Evolutionary conservation across 371 early-diverging fungal species (phyloP).

Genomic region (Encephalitozoon cuniculi): DNA sequence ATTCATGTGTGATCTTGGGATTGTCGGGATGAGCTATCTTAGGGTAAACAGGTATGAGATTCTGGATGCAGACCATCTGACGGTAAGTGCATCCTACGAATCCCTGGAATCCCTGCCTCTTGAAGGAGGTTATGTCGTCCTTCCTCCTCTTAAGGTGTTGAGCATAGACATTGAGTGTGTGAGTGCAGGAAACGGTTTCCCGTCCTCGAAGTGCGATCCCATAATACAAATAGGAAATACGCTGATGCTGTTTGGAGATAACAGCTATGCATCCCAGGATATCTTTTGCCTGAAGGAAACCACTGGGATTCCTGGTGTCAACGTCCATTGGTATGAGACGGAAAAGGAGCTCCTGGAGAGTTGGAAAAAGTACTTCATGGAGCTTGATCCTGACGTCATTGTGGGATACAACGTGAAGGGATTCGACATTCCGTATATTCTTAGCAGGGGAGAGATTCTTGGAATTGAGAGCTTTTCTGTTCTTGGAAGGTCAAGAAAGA

Average conservation of each 20-base stretch:
- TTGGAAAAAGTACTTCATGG: slow-evolving; percentile 65
- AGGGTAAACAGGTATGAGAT: slow-evolving; percentile 36
- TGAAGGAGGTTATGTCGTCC: slow-evolving; percentile 76
- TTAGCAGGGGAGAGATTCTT: slow-evolving; percentile 79
- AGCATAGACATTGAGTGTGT: slow-evolving; percentile 98
- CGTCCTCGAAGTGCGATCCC: slow-evolving; percentile 79
- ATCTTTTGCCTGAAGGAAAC: slow-evolving; percentile 77
- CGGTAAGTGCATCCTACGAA: slow-evolving; percentile 66
- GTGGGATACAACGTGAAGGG: slow-evolving; percentile 95
- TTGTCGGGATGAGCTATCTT: slow-evolving; percentile 75
- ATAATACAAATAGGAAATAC: slow-evolving; percentile 97
- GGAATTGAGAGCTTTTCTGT: slow-evolving; percentile 67
- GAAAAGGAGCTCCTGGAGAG: slow-evolving; percentile 73
- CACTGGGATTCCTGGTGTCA: slow-evolving; percentile 82
- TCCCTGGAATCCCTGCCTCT: slow-evolving; percentile 73
- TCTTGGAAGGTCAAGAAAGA: slow-evolving; percentile 67
- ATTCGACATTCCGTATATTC: slow-evolving; percentile 92
- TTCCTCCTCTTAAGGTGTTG: slow-evolving; percentile 86
- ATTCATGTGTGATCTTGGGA: slow-evolving; percentile 87
- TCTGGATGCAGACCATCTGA: slow-evolving; percentile 64
- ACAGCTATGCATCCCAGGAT: slow-evolving; percentile 73
- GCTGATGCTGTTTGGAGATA: slow-evolving; percentile 75
- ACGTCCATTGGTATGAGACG: slow-evolving; percentile 70
- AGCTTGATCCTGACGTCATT: slow-evolving; percentile 88
- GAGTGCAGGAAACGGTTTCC: slow-evolving; percentile 87